These are phyloP conservation scores for Malus asiatica DNA, from an alignment of 306 rosid genomes.

Conservation along the genomic window DNA sequence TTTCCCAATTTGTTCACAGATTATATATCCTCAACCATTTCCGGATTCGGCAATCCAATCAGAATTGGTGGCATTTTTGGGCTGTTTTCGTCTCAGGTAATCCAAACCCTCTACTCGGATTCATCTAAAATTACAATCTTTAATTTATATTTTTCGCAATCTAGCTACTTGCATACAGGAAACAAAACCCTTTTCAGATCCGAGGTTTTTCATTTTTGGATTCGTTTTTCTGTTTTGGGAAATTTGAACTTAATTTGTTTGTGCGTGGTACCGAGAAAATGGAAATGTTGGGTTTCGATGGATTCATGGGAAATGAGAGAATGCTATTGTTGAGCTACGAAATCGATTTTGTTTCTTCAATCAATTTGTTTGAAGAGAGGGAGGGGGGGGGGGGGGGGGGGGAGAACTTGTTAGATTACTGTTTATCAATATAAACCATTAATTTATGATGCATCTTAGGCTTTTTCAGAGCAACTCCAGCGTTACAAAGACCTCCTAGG, in stretches of 20 bases:
- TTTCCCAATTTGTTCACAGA: background rate
- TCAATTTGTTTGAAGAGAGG: background rate
- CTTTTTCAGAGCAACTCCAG: background rate
- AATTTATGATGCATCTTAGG: background rate
- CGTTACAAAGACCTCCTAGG: too few species aligned
- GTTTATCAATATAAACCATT: background rate
- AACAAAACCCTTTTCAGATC: background rate
- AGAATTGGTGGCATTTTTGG: background rate
- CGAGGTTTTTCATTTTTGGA: background rate
- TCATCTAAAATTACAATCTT: background rate
- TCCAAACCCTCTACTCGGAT: background rate
- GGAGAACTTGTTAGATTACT: background rate
- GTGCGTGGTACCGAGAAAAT: background rate
- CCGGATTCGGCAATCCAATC: background rate
- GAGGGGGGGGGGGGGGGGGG: too few species aligned
- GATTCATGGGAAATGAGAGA: background rate
- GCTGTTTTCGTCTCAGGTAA: background rate
- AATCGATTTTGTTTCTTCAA: background rate
- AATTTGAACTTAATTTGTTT: background rate
- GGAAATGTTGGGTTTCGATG: background rate
- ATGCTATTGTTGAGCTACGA: background rate
- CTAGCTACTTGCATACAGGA: background rate
- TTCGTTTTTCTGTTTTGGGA: background rate
- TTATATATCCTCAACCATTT: background rate
- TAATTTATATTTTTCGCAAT: background rate